Conservation (phyloP, 2,329 filamentous ascomycete species). For the Hypoxylon sp. region DNA sequence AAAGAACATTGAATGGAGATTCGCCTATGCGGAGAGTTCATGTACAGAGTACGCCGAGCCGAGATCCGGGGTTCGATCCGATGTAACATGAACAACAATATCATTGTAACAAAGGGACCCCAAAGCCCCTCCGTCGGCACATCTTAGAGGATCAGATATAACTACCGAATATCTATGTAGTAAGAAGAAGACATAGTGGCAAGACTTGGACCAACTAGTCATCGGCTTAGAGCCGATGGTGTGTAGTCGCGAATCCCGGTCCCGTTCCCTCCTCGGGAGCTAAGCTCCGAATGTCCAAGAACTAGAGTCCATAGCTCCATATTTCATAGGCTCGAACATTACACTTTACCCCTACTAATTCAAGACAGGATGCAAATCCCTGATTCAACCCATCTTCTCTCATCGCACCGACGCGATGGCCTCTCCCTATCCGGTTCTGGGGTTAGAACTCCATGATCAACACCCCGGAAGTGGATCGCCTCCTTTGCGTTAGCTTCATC, state of each 20-base stretch:
- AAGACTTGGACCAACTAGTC: background rate
- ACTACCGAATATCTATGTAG: background rate
- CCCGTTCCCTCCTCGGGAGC: constrained; percentile 12
- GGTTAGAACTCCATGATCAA: constrained; percentile 34
- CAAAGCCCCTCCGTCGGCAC: background rate
- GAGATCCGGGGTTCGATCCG: constrained; percentile 1
- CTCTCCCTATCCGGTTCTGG: constrained; percentile 5
- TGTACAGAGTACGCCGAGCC: constrained; percentile 7
- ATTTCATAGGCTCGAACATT: constrained; percentile 11
- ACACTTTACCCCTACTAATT: constrained; percentile 14
- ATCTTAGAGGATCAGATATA: background rate
- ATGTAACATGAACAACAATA: constrained; percentile 10
- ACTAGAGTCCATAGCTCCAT: constrained; percentile 17
- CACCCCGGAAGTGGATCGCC: constrained; percentile 39
- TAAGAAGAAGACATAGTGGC: background rate
- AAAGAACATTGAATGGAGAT: background rate
- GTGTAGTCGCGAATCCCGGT: constrained; percentile 1
- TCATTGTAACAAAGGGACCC: background rate
- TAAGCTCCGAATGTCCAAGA: constrained; percentile 1
- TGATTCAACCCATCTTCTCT: constrained; percentile 3
- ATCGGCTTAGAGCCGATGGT: background rate
- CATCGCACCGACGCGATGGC: constrained; percentile 4
- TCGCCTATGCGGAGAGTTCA: constrained; percentile 1
- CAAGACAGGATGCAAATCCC: constrained; percentile 1
- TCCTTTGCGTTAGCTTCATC: constrained; percentile 39